Conservation (phyloP, 495 filamentous ascomycete genomes). For the Arthonia radiata region DNA sequence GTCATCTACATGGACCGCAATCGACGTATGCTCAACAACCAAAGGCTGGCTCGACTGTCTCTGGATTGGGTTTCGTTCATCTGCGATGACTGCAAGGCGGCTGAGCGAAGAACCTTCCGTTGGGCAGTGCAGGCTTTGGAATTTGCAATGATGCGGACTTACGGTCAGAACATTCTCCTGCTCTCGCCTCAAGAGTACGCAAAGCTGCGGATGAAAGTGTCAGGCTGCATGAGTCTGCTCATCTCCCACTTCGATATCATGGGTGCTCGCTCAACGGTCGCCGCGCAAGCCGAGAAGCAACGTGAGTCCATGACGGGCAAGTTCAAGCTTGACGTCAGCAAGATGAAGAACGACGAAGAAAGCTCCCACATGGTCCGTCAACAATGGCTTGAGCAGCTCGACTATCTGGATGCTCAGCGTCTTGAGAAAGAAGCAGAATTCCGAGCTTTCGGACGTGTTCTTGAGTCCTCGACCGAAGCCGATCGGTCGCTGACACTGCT, state of each 20-base stretch:
- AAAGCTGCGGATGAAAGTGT: constrained; percentile 59
- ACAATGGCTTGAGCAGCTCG: constrained; percentile 43
- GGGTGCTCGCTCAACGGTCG: constrained; percentile 77
- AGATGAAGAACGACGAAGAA: constrained; percentile 65
- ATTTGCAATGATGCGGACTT: constrained; percentile 91
- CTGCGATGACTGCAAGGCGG: constrained; percentile 84
- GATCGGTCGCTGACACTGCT: constrained; percentile 84
- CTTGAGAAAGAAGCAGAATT: constrained; percentile 67
- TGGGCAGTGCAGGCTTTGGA: constrained; percentile 91
- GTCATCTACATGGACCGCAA: constrained; percentile 84
- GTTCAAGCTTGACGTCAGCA: constrained; percentile 47
- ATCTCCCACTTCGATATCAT: constrained; percentile 99
- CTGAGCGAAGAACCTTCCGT: constrained; percentile 87
- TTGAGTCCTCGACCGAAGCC: constrained; percentile 85
- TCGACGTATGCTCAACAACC: constrained; percentile 81
- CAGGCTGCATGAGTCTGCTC: constrained; percentile 89
- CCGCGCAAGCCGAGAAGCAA: constrained; percentile 74
- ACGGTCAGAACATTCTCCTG: constrained; percentile 67
- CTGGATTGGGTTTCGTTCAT: constrained; percentile 96
- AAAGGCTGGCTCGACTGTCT: constrained; percentile 74
- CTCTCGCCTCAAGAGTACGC: constrained; percentile 73
- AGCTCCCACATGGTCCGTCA: constrained; percentile 45
- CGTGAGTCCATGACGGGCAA: constrained; percentile 54
- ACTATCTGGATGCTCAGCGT: constrained; percentile 49
- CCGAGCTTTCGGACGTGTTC: constrained; percentile 63